These are phyloP conservation scores for Pythium phragmiticola DNA, from an alignment of 352 stramenopile genomes.

Conservation along the genomic window DNA sequence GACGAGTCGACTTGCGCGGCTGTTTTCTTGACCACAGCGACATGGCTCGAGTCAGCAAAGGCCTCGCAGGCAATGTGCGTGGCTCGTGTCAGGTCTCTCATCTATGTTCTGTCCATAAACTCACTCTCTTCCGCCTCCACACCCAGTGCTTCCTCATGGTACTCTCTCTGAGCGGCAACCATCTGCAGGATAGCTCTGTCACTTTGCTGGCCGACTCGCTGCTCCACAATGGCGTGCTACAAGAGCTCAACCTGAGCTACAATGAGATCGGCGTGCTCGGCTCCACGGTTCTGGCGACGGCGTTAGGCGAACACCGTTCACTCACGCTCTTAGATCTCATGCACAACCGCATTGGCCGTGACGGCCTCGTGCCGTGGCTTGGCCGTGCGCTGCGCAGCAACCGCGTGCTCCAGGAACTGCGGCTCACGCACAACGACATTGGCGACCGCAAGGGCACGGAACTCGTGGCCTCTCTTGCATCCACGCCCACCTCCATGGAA, in stretches of 20 bases:
- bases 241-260: slow-evolving; percentile 68
- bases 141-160: slow-evolving; percentile 52
- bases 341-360: slow-evolving; percentile 65
- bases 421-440: slow-evolving; percentile 70
- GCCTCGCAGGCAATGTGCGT: slow-evolving; percentile 51
- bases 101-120: not conserved
- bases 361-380: slow-evolving; percentile 62
- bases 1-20: slow-evolving; percentile 51
- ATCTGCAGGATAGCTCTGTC: slow-evolving; percentile 53
- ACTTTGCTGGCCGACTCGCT: slow-evolving; percentile 50
- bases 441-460: slow-evolving; percentile 52
- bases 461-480: slow-evolving; percentile 46
- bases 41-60: slow-evolving; percentile 41
- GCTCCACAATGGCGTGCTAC: slow-evolving; percentile 47
- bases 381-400: slow-evolving; percentile 57
- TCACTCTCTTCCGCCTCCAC: not conserved
- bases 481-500: slow-evolving; percentile 42
- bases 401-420: slow-evolving; percentile 43
- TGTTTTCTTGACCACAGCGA: slow-evolving; percentile 44
- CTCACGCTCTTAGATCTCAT: slow-evolving; percentile 55
- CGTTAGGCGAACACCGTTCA: slow-evolving; percentile 38
- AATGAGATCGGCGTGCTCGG: slow-evolving; percentile 56
- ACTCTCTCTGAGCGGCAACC: slow-evolving; percentile 68
- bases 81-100: not conserved
- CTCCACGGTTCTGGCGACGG: slow-evolving; percentile 53